Base-by-base conservation (phyloP, 768 basidiomycete species). In the Coprinopsis marcescibilis region DNA sequence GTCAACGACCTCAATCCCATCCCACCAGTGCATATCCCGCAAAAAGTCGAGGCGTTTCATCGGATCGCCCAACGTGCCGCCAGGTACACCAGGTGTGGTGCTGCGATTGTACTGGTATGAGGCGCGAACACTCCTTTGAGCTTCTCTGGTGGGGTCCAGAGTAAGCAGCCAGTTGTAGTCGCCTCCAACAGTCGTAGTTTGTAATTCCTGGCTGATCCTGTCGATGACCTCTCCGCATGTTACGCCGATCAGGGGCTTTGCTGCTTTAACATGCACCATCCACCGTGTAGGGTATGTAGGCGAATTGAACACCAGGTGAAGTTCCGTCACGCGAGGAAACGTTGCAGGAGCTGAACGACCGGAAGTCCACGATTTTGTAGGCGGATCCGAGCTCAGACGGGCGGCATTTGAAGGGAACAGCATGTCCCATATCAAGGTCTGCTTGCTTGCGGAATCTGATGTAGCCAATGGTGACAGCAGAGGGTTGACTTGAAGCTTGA, bases 171-270 rank as follows among this genome's bases (percentile, higher is more conserved):
- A 43, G 4, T 27, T 69, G 56, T 70, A 85, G 49, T 89, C 83
- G 15, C 63, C 60, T 55, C 72, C 72, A 13, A 66, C 64, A 2
- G 80, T 66, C 36, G 78, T 70, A 15, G 64, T 68, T 48, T 76
- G 67, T 64, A 89, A 57, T 53, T 72, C 70, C 1, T 62, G 55
- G 35, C 72, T 70, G 41, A 89, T 64, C 3, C 48, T 37, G 1
- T 60, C 59, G 81, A 89, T 57, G 81, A 91, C 73, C 58, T 92
- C 87, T 14, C 74, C 75, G 51, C 86, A 73, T 2, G 87, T 89
- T 14, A 92, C 85, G 0, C 89, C 89, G 3, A 49, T 17, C 3
- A 75, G 72, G 12, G 72, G 0, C 67, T 64, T 13, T 81, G 77
- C 57, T 83, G 89, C 62, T 73, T 78, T 41, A 87, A 73, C 46